Percentiles rank a stretch among this genome's conserved stretches.
Conservation (phyloP, 73 alveolate species). For the Effrenium voratum region DNA sequence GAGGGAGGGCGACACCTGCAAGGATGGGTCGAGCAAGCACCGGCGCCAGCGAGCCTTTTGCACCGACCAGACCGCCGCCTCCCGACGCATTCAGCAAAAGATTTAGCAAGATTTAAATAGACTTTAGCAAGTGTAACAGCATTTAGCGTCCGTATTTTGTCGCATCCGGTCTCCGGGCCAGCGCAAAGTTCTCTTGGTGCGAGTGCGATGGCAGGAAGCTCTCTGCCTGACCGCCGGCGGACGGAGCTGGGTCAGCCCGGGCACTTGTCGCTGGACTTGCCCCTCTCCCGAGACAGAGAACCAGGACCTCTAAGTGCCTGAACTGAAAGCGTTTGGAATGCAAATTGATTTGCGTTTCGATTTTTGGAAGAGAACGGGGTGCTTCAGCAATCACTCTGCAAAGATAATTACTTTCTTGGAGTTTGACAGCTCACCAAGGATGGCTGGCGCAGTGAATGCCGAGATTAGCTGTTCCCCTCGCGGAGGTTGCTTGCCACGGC, state of each 20-base stretch:
- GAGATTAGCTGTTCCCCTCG: too few species aligned
- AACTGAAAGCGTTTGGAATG: too few species aligned
- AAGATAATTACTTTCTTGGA: too few species aligned
- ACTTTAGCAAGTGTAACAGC: neutral
- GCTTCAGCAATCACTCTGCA: too few species aligned
- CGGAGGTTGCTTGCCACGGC: too few species aligned
- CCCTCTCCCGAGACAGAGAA: conserved; percentile 7
- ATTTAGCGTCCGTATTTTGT: neutral
- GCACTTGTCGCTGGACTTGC: conserved; percentile 65
- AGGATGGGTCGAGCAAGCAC: conserved; percentile 69
- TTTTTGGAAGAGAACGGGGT: too few species aligned
- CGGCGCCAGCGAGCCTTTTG: conserved; percentile 44
- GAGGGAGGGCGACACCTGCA: conserved; percentile 30
- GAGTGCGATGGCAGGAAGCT: conserved; percentile 22
- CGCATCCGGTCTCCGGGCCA: neutral
- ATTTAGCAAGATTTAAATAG: neutral
- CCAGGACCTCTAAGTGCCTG: conserved; percentile 42
- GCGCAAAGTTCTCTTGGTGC: too few species aligned
- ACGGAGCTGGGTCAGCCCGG: conserved; percentile 73
- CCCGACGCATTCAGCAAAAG: neutral
- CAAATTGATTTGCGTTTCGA: too few species aligned
- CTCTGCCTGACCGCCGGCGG: conserved; percentile 81
- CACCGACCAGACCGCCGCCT: conserved; percentile 54
- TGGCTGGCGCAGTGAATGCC: too few species aligned
- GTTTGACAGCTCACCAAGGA: too few species aligned